Evolutionary conservation across 345 rosid genomes (phyloP).

Genomic region (Pugionium dolabratum): DNA sequence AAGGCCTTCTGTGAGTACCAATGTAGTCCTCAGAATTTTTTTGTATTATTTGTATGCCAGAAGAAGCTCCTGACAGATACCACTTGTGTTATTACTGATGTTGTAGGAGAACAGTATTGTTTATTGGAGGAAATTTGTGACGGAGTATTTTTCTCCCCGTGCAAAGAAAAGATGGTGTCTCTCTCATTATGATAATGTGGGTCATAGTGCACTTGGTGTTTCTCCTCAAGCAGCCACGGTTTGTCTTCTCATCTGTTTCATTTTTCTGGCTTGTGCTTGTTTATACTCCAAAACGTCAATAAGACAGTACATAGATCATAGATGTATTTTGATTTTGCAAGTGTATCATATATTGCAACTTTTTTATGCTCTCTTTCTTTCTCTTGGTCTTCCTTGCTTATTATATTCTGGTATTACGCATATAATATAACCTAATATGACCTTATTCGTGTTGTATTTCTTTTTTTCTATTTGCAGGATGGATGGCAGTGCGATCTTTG

Average conservation of each 20-base stretch:
- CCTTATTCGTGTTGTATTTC: not conserved
- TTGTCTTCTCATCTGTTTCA: slow-evolving; percentile 30
- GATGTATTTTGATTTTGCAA: not conserved
- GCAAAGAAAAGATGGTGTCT: slow-evolving; percentile 99
- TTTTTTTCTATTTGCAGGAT: slow-evolving; percentile 55
- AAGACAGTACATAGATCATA: not conserved
- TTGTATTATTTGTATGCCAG: not conserved
- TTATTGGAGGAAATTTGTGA: slow-evolving; percentile 93
- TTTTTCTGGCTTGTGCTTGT: not conserved
- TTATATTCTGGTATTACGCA: not conserved
- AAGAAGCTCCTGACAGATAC: slow-evolving; percentile 14
- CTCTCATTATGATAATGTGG: slow-evolving; percentile 83
- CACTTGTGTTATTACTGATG: slow-evolving; percentile 26
- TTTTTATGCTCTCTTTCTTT: not conserved
- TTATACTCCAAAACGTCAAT: slow-evolving; percentile 10
- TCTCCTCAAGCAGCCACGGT: slow-evolving; percentile 98
- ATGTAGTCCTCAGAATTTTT: not conserved
- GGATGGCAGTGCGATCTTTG: slow-evolving; percentile 98
- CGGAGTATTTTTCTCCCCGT: slow-evolving; percentile 91
- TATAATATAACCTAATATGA: not conserved
- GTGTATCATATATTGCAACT: not conserved
- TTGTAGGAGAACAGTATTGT: slow-evolving; percentile 80
- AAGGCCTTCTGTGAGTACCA: slow-evolving; percentile 70
- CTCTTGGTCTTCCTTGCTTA: slow-evolving; percentile 4
- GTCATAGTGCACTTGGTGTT: slow-evolving; percentile 90